These are phyloP conservation scores for Alternaria arborescens DNA, from an alignment of 2,329 filamentous ascomycete species.

Conservation along the genomic window DNA sequence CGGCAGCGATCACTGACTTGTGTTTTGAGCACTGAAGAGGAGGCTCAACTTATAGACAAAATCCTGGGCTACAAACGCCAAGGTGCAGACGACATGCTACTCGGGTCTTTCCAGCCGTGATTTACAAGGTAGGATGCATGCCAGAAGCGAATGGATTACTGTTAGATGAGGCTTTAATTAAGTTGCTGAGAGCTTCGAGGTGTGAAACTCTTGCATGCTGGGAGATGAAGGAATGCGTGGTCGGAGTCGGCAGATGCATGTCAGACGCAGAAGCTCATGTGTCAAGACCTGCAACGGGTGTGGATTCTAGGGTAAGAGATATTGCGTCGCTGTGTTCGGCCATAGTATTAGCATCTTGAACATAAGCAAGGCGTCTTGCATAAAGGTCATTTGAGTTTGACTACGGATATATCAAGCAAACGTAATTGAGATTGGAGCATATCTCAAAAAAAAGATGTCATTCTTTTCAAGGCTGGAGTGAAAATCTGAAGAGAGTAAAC, in stretches of 20 bases:
- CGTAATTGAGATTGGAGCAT: not conserved
- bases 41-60: constrained; percentile 26
- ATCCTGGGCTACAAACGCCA: not conserved
- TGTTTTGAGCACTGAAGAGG: constrained; percentile 9
- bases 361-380: not conserved
- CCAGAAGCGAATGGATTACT: constrained; percentile 8
- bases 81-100: not conserved
- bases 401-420: not conserved
- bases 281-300: constrained; percentile 19
- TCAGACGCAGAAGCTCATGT: constrained; percentile 11
- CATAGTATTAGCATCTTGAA: not conserved
- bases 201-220: constrained; percentile 15
- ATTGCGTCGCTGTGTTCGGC: constrained; percentile 5
- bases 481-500: not conserved
- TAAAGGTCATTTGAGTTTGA: not conserved
- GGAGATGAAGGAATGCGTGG: constrained; percentile 16
- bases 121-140: constrained; percentile 15
- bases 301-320: constrained; percentile 27
- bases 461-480: not conserved
- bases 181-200: constrained; percentile 15
- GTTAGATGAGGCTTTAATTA: constrained; percentile 37
- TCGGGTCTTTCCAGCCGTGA: constrained; percentile 22
- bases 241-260: constrained; percentile 33
- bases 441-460: not conserved
- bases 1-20: constrained; percentile 2